Conservation (phyloP, 73 alveolate genomes). For the Paramecium sonneborni region DNA sequence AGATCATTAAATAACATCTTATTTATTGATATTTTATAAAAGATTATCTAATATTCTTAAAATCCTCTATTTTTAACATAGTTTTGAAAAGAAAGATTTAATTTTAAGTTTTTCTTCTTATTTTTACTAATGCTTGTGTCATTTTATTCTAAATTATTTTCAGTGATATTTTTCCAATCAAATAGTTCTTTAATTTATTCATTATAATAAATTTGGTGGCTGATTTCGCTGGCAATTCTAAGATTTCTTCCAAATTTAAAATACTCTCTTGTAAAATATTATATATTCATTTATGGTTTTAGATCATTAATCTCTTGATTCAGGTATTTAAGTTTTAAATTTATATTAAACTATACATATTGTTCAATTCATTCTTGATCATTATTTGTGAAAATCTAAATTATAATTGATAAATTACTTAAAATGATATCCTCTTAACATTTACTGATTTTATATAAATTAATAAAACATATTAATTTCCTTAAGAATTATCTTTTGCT, state of each 20-base stretch:
- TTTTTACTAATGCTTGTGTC: neutral
- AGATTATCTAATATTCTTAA: too few relatives aligned
- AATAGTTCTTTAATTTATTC: neutral
- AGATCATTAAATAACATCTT: too few relatives aligned
- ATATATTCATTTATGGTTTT: neutral
- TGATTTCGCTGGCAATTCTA: slow-evolving; percentile 30
- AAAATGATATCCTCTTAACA: slow-evolving; percentile 29
- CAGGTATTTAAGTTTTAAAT: slow-evolving; percentile 1
- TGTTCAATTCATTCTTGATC: too few relatives aligned
- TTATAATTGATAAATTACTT: neutral
- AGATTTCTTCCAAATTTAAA: neutral
- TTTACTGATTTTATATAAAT: neutral
- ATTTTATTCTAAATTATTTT: slow-evolving; percentile 21
- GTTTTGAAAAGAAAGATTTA: neutral
- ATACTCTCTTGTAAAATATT: neutral
- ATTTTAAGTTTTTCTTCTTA: neutral
- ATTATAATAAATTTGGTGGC: neutral
- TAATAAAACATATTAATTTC: slow-evolving; percentile 18
- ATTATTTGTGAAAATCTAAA: slow-evolving; percentile 39
- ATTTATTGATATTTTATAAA: too few relatives aligned
- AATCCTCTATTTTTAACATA: too few relatives aligned
- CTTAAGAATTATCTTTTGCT: slow-evolving; percentile 13
- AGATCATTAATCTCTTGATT: neutral
- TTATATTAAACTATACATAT: too few relatives aligned
- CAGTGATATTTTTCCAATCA: slow-evolving; percentile 21